A percentile compares a stretch with the other conserved stretches of the same genome.
These are phyloP conservation scores for Cordyceps fumosorosea DNA, from an alignment of 2,329 filamentous ascomycete genomes.

Conservation along the genomic window DNA sequence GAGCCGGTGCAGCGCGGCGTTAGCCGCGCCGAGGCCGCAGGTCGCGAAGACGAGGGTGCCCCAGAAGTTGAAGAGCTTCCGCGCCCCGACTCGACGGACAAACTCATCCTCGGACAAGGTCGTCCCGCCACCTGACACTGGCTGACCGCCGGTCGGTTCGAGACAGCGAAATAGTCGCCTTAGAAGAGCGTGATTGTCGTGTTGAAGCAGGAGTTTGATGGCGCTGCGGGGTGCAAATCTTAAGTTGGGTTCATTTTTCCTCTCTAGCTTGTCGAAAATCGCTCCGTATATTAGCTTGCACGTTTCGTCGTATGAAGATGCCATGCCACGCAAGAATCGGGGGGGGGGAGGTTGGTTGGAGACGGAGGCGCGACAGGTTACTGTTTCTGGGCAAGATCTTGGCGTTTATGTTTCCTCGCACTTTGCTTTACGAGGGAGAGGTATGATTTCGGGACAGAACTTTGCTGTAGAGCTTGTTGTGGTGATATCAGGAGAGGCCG, in stretches of 20 bases:
- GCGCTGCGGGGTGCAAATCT: constrained; percentile 20
- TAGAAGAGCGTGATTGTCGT: constrained; percentile 14
- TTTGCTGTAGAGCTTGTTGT: no score
- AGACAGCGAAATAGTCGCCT: constrained; percentile 17
- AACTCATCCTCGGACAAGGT: constrained; percentile 17
- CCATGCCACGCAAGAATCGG: background rate
- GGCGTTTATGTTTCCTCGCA: background rate
- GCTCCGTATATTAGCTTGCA: background rate
- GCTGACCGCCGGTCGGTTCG: background rate
- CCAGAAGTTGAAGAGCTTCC: constrained; percentile 25
- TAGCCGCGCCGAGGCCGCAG: constrained; percentile 19
- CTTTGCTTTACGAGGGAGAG: no score
- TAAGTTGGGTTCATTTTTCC: constrained; percentile 17
- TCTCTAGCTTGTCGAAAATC: constrained; percentile 16
- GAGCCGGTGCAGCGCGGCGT: constrained; percentile 17
- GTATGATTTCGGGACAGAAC: no score
- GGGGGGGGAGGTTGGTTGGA: background rate
- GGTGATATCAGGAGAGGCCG: no score
- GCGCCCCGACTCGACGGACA: constrained; percentile 16
- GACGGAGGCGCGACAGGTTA: no score
- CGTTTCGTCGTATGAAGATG: background rate
- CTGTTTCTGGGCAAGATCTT: background rate
- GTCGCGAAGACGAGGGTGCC: constrained; percentile 26
- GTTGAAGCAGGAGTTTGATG: constrained; percentile 15
- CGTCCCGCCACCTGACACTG: background rate